These are phyloP conservation scores for Nemophila menziesii DNA, from an alignment of 257 asterid genomes.

Conservation along the genomic window DNA sequence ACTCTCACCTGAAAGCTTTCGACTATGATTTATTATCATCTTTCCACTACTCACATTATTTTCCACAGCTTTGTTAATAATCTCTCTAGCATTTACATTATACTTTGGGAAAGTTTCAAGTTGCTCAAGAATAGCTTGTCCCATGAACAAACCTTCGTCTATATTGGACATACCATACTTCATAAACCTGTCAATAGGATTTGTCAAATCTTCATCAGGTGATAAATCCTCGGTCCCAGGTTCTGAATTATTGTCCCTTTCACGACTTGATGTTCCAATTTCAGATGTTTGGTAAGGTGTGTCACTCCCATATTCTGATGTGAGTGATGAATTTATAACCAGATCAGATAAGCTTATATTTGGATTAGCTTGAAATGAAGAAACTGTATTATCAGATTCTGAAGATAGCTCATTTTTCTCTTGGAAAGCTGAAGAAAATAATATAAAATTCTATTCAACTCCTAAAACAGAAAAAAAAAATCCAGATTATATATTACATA, in stretches of 20 bases:
- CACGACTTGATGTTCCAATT: conserved; percentile 58
- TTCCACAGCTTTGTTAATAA: conserved; percentile 19
- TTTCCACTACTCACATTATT: conserved; percentile 33
- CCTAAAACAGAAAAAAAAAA: neutral
- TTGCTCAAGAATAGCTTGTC: conserved; percentile 85
- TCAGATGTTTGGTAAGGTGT: conserved; percentile 86
- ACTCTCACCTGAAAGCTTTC: conserved; percentile 59
- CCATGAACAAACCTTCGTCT: conserved; percentile 93
- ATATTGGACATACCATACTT: conserved; percentile 91
- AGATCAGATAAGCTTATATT: conserved; percentile 29
- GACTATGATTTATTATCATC: conserved; percentile 37
- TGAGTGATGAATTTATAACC: conserved; percentile 54
- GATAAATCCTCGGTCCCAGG: conserved; percentile 62
- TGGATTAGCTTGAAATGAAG: conserved; percentile 39
- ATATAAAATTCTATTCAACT: conserved; percentile 9
- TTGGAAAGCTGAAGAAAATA: conserved; percentile 62
- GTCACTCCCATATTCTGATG: conserved; percentile 89
- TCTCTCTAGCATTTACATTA: conserved; percentile 30
- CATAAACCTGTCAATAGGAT: conserved; percentile 81
- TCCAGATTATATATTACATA: conserved; percentile 24
- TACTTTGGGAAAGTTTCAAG: conserved; percentile 69
- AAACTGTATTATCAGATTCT: conserved; percentile 29
- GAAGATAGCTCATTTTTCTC: conserved; percentile 55
- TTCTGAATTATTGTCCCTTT: conserved; percentile 79
- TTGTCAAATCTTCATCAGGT: conserved; percentile 50